phyloP scores from a whole-genome alignment of 2,329 filamentous ascomycete species.

The Chrysoporthe cubensis region DNA sequence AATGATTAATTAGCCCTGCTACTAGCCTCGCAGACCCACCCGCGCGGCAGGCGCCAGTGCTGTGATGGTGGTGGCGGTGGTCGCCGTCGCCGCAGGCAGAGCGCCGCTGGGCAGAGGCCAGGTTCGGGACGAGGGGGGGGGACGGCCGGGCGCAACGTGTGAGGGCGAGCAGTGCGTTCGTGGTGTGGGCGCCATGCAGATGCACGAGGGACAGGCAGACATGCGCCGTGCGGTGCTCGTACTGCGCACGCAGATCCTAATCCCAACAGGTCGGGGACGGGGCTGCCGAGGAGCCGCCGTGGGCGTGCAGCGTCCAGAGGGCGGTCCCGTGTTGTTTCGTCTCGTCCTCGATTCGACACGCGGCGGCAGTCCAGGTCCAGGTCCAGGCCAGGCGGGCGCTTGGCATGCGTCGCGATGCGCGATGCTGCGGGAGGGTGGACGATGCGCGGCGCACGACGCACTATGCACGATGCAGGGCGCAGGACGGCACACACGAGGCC shows the following conservation, averaged over 20 bases:
- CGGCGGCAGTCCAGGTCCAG: not conserved
- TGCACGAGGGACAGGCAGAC: not conserved
- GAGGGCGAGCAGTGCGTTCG: not conserved
- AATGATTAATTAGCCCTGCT: slow-evolving; percentile 11
- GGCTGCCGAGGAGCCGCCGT: not conserved
- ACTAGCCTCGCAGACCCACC: slow-evolving; percentile 8
- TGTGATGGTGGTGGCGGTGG: not conserved
- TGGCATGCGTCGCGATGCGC: not conserved
- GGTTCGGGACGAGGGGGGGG: not conserved
- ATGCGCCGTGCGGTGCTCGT: not conserved
- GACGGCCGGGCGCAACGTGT: not conserved
- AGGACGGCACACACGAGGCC: not conserved
- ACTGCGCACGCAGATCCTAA: no score
- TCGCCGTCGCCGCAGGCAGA: not conserved
- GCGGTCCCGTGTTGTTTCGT: not conserved
- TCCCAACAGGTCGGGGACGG: not conserved
- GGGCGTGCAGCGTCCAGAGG: not conserved
- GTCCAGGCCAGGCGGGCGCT: not conserved
- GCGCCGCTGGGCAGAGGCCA: not conserved
- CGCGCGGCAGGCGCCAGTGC: not conserved
- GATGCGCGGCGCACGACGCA: not conserved
- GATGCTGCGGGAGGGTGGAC: not conserved
- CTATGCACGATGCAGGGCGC: not conserved
- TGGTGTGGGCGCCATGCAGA: not conserved
- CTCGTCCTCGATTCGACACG: not conserved